Conservation (phyloP, 441 rosid genomes). For the Gossypium gossypioides region DNA sequence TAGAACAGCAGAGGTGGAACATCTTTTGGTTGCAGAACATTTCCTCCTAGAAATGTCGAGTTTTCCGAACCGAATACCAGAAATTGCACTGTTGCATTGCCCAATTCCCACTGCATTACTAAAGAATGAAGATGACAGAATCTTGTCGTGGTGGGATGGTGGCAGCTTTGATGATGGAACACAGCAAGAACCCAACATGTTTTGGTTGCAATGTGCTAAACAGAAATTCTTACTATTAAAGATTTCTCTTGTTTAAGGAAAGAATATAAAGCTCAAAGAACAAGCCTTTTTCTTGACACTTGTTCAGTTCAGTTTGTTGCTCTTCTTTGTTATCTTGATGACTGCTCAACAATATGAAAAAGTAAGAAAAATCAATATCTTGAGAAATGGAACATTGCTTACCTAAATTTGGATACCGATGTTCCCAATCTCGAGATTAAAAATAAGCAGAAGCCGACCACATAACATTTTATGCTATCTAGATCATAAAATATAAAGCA, state of each 20-base stretch:
- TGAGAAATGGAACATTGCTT: neutral
- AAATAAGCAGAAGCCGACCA: neutral
- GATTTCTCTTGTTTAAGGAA: neutral
- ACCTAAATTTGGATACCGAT: neutral
- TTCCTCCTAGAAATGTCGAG: slow-evolving; percentile 12
- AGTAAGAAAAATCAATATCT: neutral
- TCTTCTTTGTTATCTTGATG: slow-evolving; percentile 10
- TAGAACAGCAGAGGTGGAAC: slow-evolving; percentile 28
- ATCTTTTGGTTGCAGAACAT: slow-evolving; percentile 17
- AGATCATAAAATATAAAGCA: neutral
- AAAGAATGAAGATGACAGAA: slow-evolving; percentile 25
- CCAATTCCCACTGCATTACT: slow-evolving; percentile 19
- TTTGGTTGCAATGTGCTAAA: neutral
- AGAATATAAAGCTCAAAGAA: neutral
- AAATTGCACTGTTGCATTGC: slow-evolving; percentile 10
- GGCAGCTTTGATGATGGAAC: slow-evolving; percentile 18
- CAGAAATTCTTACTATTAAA: neutral
- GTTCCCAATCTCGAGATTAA: neutral
- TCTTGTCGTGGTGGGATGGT: slow-evolving; percentile 16
- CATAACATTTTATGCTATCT: neutral
- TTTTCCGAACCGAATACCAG: slow-evolving; percentile 22
- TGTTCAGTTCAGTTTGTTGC: neutral
- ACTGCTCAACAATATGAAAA: neutral
- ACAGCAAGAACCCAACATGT: slow-evolving; percentile 10
- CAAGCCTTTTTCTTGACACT: slow-evolving; percentile 1